Evolutionary conservation across 208 protist genomes (phyloP).

Genomic region (Trypanosoma caninum): DNA sequence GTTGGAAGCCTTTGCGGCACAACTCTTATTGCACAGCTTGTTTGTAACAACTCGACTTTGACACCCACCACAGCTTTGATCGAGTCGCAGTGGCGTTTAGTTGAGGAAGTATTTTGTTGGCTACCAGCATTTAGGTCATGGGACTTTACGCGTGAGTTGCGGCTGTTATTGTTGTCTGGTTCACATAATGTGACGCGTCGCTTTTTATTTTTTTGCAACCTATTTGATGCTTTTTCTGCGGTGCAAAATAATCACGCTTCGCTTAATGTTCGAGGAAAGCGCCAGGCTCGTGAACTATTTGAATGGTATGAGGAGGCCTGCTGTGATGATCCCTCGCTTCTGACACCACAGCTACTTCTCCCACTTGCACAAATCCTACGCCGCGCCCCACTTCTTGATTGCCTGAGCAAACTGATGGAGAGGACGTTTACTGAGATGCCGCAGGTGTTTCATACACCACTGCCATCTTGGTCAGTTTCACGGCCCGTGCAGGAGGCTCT

Average conservation of each 20-base stretch:
- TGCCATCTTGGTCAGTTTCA: not conserved
- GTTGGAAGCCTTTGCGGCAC: not conserved
- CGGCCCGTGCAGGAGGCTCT: conserved; percentile 5
- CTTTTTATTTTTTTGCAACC: conserved; percentile 10
- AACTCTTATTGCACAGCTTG: conserved; percentile 7
- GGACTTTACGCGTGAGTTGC: not conserved
- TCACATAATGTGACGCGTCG: not conserved
- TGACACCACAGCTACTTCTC: conserved; percentile 22
- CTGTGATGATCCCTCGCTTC: conserved; percentile 12
- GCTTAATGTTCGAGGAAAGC: not conserved
- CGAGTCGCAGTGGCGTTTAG: conserved; percentile 5
- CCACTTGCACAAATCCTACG: conserved; percentile 13
- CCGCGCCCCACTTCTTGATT: conserved; percentile 2
- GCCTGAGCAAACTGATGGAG: conserved; percentile 8
- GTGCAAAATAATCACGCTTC: not conserved
- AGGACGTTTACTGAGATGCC: conserved; percentile 6
- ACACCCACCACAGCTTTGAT: too few relatives aligned
- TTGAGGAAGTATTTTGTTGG: conserved; percentile 21
- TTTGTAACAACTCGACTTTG: too few relatives aligned
- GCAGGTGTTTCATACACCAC: not conserved
- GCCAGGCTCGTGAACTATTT: conserved; percentile 12
- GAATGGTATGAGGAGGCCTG: conserved; percentile 16
- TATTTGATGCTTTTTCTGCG: conserved; percentile 10
- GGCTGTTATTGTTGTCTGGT: not conserved
- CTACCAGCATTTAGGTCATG: conserved; percentile 5